Conservation (phyloP, 192 early-diverging fungal genomes). For the Backusella tarrabulga region DNA sequence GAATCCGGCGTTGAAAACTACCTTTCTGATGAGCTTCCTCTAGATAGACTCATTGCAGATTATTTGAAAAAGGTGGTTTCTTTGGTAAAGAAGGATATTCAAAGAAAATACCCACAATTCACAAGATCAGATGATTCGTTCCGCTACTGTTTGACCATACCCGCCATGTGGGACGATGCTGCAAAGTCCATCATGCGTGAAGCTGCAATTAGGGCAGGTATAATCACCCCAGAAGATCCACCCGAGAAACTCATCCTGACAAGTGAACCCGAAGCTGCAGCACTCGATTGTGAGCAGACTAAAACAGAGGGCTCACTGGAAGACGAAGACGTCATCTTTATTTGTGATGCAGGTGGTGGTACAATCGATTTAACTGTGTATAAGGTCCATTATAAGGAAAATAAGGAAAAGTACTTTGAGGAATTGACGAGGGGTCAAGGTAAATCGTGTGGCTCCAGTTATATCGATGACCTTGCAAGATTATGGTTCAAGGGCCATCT, state of each 20-base stretch:
- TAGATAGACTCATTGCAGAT: not conserved
- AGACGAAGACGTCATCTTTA: constrained; percentile 51
- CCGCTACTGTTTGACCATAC: constrained; percentile 44
- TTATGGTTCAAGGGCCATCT: not conserved
- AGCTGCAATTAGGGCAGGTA: constrained; percentile 50
- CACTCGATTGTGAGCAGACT: constrained; percentile 53
- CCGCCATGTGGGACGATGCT: constrained; percentile 54
- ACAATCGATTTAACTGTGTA: constrained; percentile 57
- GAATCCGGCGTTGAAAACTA: not conserved
- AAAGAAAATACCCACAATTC: not conserved
- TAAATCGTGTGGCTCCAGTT: constrained; percentile 48
- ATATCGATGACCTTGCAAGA: constrained; percentile 38
- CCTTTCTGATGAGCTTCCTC: not conserved
- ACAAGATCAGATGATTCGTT: not conserved
- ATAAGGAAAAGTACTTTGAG: constrained; percentile 26
- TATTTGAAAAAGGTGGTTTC: not conserved
- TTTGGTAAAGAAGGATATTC: not conserved
- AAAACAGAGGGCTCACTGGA: constrained; percentile 44
- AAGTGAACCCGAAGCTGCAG: constrained; percentile 55
- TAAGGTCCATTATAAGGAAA: constrained; percentile 36
- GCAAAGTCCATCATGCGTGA: constrained; percentile 55
- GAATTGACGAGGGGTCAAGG: constrained; percentile 46
- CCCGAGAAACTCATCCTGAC: constrained; percentile 45
- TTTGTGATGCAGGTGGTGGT: constrained; percentile 59
- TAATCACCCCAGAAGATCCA: constrained; percentile 46